Evolutionary conservation across 202 grass and related monocot species (phyloP).

Genomic region (Schoenoplectus triqueter): DNA sequence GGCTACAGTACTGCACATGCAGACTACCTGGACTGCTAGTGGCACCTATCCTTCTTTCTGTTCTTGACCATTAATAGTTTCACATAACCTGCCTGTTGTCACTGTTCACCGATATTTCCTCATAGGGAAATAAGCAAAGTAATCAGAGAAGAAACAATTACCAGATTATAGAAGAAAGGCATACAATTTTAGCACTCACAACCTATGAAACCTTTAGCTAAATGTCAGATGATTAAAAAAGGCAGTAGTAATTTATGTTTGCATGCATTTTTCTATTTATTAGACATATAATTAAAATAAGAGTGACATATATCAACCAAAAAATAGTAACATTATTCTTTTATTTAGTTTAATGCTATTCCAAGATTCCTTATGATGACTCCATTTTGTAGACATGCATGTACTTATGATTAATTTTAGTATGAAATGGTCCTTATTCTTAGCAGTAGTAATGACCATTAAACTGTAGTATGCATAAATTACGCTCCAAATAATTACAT

Average conservation of each 20-base stretch:
- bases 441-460: too few relatives aligned
- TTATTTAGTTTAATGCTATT: background rate
- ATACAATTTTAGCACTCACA: background rate
- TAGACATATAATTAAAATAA: background rate
- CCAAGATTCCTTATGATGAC: background rate
- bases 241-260: background rate
- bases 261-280: background rate
- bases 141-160: background rate
- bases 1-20: conserved; percentile 24
- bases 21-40: conserved; percentile 22
- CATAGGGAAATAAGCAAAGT: background rate
- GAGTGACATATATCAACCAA: background rate
- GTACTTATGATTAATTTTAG: background rate
- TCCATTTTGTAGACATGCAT: background rate
- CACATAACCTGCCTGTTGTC: background rate
- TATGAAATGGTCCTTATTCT: too few relatives aligned
- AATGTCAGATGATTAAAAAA: background rate
- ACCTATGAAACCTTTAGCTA: background rate
- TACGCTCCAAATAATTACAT: background rate
- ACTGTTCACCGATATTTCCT: background rate
- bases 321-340: background rate
- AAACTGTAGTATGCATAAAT: too few relatives aligned
- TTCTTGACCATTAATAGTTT: conserved; percentile 23
- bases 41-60: conserved; percentile 9
- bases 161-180: background rate